Conservation (phyloP, 192 early-diverging fungal species). For the Rhizophagus sp. region DNA sequence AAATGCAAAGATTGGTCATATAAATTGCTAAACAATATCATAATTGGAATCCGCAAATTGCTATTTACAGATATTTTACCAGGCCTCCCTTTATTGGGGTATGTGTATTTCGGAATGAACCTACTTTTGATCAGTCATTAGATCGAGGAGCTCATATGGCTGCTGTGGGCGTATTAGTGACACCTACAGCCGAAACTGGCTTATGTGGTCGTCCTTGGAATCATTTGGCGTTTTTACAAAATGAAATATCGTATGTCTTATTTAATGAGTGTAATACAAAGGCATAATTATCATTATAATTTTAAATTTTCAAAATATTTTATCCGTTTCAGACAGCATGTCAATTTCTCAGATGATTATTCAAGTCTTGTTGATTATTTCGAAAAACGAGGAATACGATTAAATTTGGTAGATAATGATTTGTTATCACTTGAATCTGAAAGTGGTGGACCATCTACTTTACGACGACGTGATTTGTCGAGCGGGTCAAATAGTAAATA, state of each 20-base stretch:
- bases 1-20: not conserved
- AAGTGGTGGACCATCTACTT: not conserved
- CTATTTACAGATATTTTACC: slow-evolving; percentile 49
- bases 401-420: not conserved
- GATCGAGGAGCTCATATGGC: slow-evolving; percentile 58
- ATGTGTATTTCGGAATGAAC: slow-evolving; percentile 46
- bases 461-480: not conserved
- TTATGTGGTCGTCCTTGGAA: slow-evolving; percentile 52
- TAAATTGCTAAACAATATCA: not conserved
- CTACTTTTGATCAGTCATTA: slow-evolving; percentile 30
- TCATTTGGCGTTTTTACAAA: slow-evolving; percentile 45
- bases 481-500: not conserved
- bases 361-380: slow-evolving; percentile 26
- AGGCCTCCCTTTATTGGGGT: slow-evolving; percentile 43
- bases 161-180: slow-evolving; percentile 50
- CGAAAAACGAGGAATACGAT: slow-evolving; percentile 6
- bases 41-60: not conserved
- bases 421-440: not conserved
- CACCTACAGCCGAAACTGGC: slow-evolving; percentile 41
- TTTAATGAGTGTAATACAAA: not conserved
- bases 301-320: not conserved
- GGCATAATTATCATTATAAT: not conserved
- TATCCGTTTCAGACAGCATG: slow-evolving; percentile 7
- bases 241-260: slow-evolving; percentile 40
- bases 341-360: slow-evolving; percentile 18